These are phyloP conservation scores for Euphorbia peplus DNA, from an alignment of 345 rosid species.

Conservation along the genomic window DNA sequence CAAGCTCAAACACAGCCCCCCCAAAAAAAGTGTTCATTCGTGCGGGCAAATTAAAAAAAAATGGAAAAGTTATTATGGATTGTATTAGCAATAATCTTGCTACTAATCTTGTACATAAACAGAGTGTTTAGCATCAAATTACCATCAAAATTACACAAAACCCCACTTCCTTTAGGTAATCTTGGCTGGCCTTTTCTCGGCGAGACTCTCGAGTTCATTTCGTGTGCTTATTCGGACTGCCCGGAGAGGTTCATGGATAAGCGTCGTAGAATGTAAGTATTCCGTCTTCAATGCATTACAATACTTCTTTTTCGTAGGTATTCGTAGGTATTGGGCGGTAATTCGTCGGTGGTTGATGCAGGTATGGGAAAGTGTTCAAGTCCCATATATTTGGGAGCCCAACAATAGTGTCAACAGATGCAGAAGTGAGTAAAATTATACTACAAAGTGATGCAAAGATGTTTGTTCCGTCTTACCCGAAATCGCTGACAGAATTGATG, in stretches of 20 bases:
- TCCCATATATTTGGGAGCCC: conserved; percentile 91
- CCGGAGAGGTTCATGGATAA: conserved; percentile 89
- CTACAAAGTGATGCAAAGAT: conserved; percentile 77
- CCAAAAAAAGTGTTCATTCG: conserved; percentile 14
- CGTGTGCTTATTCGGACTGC: conserved; percentile 75
- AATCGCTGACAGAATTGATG: conserved; percentile 90
- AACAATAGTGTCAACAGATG: conserved; percentile 86
- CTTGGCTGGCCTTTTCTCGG: conserved; percentile 91
- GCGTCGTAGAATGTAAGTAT: conserved; percentile 62
- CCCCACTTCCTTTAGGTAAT: conserved; percentile 58
- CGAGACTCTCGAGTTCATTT: conserved; percentile 82
- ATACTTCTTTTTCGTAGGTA: too few relatives aligned
- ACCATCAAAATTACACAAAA: conserved; percentile 18
- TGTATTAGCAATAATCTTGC: conserved; percentile 27
- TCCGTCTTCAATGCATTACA: too few relatives aligned
- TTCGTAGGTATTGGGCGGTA: too few relatives aligned
- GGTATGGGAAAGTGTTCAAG: conserved; percentile 95
- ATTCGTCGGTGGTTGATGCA: conserved; percentile 10
- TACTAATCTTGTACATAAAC: conserved; percentile 30
- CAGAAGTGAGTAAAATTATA: conserved; percentile 75
- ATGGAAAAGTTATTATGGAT: conserved; percentile 42
- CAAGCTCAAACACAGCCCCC: neutral
- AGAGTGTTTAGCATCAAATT: conserved; percentile 20
- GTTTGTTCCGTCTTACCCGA: conserved; percentile 91
- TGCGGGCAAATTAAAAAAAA: neutral